Evolutionary conservation across 345 rosid species (phyloP), one percentile per base, ranked within the genome.

Genomic region (Rhodamnia rubescens): DNA sequence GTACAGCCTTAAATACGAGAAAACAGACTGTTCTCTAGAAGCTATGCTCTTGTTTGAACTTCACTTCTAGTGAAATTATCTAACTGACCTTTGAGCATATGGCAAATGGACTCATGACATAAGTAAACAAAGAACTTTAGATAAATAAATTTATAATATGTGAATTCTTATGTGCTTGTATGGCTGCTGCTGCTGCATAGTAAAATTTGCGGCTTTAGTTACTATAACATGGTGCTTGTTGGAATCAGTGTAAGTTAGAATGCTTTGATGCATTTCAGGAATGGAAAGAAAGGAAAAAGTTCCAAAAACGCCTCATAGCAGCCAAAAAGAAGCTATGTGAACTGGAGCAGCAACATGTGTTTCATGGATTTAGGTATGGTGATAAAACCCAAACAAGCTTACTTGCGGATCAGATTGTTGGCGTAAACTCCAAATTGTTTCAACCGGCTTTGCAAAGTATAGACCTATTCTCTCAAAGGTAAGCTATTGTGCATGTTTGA

Each of bases 201-300:
- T 69, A 69, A 69, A 69, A 69, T 36, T 82, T 82, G 32, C 6
- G 42, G 83, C 14, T 51, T 82, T 52, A 16, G 36, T 53, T 82
- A 52, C 27, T 82, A 44, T n/a, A 27, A n/a, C 42, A 49, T 52
- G 83, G 54, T 27, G 42, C 53, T 15, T 82, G 53, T 82, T 51
- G 24, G 24, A 51, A n/a, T 27, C 58, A 49, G 56, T 82, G 40
- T 53, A 82, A 82, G 53, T 82, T 51, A 82, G 32, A 82, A 49
- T 27, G 56, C 58, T 32, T 27, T 82, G 83, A 44, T 59, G 59
- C 85, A 69, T 90, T 89, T 88, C 93, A 96, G 99, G 98, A 93
- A 85, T 95, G 99, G 99, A 95, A 93, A 91, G 99, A 96, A 78
- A 89, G 95, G 85, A 96, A 94, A 87, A 95, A 87, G 89, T 88